phyloP scores from a whole-genome alignment of 352 stramenopile species.

The Pythium dissimile region DNA sequence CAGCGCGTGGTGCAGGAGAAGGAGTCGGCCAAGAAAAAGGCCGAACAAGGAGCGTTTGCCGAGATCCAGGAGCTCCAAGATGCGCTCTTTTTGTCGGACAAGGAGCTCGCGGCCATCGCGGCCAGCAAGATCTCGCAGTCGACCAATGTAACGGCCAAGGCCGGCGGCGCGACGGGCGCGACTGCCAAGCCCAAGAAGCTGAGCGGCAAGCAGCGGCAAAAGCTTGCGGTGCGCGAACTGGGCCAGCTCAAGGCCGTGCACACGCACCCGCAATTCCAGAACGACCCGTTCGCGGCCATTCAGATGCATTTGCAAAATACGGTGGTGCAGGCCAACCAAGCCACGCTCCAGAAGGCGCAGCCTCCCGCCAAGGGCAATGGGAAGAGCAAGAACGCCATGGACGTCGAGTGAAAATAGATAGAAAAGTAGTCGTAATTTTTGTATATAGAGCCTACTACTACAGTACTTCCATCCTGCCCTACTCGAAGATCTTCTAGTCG shows the following conservation, averaged over 20 bases:
- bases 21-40: slow-evolving; percentile 38
- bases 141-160: slow-evolving; percentile 26
- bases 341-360: slow-evolving; percentile 29
- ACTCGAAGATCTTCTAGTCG: slow-evolving; percentile 42
- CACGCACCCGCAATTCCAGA: slow-evolving; percentile 76
- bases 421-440: no score
- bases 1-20: slow-evolving; percentile 60
- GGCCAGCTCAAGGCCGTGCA: slow-evolving; percentile 84
- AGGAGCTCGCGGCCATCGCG: slow-evolving; percentile 22
- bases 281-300: slow-evolving; percentile 82
- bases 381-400: slow-evolving; percentile 24
- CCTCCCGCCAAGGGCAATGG: slow-evolving; percentile 1
- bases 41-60: slow-evolving; percentile 58
- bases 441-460: no score
- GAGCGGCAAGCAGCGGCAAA: slow-evolving; percentile 81
- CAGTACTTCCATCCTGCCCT: neutral
- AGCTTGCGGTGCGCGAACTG: slow-evolving; percentile 77
- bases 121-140: slow-evolving; percentile 23
- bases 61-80: slow-evolving; percentile 67
- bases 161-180: neutral
- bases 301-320: slow-evolving; percentile 86
- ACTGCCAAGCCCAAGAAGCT: slow-evolving; percentile 38
- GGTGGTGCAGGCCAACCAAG: slow-evolving; percentile 76
- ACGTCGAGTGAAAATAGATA: slow-evolving; percentile 24
- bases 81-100: slow-evolving; percentile 63